Conservation (phyloP, 768 basidiomycete genomes). For the Pleurotus tuber-regium region DNA sequence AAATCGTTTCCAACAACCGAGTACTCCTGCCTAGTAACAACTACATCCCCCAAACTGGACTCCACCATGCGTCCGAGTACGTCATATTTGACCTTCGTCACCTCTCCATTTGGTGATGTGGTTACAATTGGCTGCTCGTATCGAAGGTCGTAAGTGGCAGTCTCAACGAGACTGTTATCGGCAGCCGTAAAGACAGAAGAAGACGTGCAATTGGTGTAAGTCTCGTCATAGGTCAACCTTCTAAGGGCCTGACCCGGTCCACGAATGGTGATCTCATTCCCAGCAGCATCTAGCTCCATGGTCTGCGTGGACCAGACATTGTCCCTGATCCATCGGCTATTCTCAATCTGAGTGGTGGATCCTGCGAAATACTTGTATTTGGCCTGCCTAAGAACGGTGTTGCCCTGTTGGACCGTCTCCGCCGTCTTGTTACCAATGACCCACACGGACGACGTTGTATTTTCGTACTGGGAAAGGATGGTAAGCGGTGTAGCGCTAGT, state of each 20-base stretch:
- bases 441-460: background rate
- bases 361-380: background rate
- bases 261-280: background rate
- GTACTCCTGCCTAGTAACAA: background rate
- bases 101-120: constrained; percentile 3
- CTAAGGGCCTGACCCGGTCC: background rate
- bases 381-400: background rate
- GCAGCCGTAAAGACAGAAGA: background rate
- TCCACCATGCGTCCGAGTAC: background rate
- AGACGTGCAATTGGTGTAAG: background rate
- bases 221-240: background rate
- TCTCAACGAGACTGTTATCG: background rate
- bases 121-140: background rate
- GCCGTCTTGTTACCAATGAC: background rate
- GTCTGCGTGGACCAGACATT: background rate
- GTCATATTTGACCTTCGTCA: background rate
- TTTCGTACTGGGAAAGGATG: constrained; percentile 3
- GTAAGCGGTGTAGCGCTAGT: background rate
- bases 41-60: background rate
- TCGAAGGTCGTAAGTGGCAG: background rate
- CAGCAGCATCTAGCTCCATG: background rate
- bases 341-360: background rate
- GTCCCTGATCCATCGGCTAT: background rate
- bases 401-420: background rate
- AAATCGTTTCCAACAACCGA: background rate